Base-by-base conservation (phyloP, 169 alveolate genomes). In the Eimeria brunetti region DNA sequence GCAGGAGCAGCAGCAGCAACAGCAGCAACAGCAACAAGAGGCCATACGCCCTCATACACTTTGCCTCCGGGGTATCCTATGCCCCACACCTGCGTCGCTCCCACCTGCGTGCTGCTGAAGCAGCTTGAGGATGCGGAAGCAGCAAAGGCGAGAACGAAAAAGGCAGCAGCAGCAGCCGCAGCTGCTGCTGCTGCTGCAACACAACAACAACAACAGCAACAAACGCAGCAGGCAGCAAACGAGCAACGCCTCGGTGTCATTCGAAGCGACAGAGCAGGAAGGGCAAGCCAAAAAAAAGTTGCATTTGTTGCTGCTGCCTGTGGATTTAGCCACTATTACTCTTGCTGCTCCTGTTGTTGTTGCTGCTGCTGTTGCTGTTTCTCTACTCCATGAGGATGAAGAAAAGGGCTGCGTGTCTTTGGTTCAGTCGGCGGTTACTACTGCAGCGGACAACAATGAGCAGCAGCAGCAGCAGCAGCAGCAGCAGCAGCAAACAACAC, bases 41-140 rank as follows among this genome's bases (percentile, higher is more conserved):
- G 49, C 18, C 12, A 11, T 14, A 71, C 12, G 38, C 53, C 83
- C 83, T 71, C 83, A 36, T 71, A 71, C 46, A 71, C 83, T 36
- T 20, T 71, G 4, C 83, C 83, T 36, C 83, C 83, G 18, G 83
- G 83, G 14, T 71, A 71, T 38, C 83, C 83, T 7, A 71, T 71
- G 83, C 83, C 83, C 41, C 83, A 71, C 49, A 71, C 83, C 41
- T 38, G 83, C 83, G 83, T 71, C 16, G 83, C 49, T 14, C 83
- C 83, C 44, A 71, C 83, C 83, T 71, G 83, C n/a, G 83, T 71
- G 44, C 53, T 71, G 83, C 83, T 71, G 83, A 71, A 71, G 51
- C 83, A 71, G 83, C 51, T 71, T 14, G 83, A 71, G 49, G 83
- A 71, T 44, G 83, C 83, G 51, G 51, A 71, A 38, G 83, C 44